A percentile compares a stretch with the other conserved stretches of the same genome.
These are phyloP conservation scores for Cyclotella choctawhatcheeana DNA, from an alignment of 108 stramenopile species.

Conservation along the genomic window DNA sequence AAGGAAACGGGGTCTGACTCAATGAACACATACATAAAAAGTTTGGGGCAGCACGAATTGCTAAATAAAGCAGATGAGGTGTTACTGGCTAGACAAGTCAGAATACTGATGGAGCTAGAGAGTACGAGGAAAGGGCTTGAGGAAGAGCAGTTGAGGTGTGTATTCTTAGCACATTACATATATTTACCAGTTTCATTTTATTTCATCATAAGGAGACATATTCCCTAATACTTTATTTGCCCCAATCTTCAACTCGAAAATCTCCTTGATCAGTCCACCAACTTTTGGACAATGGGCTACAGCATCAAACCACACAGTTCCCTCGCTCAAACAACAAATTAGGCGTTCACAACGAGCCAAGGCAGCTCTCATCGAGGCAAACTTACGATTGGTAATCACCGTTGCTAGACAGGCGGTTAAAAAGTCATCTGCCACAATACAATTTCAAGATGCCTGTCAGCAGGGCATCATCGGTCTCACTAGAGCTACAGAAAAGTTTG, in stretches of 20 bases:
- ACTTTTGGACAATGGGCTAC: constrained; percentile 64
- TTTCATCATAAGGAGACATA: too few species aligned
- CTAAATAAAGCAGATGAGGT: constrained; percentile 56
- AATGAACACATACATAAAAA: constrained; percentile 57
- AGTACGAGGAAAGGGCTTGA: constrained; percentile 48
- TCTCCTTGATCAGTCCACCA: too few species aligned
- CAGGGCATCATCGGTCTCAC: constrained; percentile 84
- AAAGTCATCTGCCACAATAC: constrained; percentile 51
- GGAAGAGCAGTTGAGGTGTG: constrained; percentile 45
- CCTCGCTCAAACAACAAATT: constrained; percentile 62
- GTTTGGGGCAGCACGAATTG: constrained; percentile 61
- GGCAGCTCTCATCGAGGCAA: constrained; percentile 65
- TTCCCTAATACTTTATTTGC: too few species aligned
- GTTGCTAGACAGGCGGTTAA: constrained; percentile 67
- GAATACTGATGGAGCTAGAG: constrained; percentile 54
- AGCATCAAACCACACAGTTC: constrained; percentile 53
- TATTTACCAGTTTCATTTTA: not conserved
- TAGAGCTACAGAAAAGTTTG: constrained; percentile 83
- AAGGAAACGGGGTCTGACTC: constrained; percentile 66
- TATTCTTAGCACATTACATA: not conserved
- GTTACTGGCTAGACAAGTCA: constrained; percentile 53
- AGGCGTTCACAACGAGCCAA: constrained; percentile 68
- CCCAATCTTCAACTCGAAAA: too few species aligned
- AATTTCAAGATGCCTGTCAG: constrained; percentile 81
- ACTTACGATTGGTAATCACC: constrained; percentile 73